These are phyloP conservation scores for Rhododendron ferrugineum DNA, from an alignment of 148 eudicot species.

Conservation along the genomic window DNA sequence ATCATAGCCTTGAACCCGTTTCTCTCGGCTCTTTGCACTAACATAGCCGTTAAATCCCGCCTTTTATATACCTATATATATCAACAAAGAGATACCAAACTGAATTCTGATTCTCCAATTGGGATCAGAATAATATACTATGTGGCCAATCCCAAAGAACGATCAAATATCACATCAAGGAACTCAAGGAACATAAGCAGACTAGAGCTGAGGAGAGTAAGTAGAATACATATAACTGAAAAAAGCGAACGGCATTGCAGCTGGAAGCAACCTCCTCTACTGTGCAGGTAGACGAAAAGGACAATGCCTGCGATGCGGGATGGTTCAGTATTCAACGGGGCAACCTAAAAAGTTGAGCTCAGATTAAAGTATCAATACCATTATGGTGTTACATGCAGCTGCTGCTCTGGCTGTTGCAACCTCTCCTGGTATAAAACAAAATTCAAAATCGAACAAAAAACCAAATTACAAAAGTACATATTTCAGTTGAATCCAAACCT, in stretches of 20 bases:
- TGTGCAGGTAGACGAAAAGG: slow-evolving; percentile 23
- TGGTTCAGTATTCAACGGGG: background rate
- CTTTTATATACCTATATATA: slow-evolving; percentile 63
- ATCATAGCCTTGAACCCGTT: slow-evolving; percentile 77
- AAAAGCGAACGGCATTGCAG: slow-evolving; percentile 74
- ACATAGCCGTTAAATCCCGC: slow-evolving; percentile 45
- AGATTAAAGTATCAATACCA: slow-evolving; percentile 31
- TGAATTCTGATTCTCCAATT: background rate
- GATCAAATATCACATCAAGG: background rate
- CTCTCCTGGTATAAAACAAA: background rate
- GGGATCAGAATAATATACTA: too few species aligned
- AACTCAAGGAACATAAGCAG: too few species aligned
- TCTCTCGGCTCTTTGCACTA: slow-evolving; percentile 67
- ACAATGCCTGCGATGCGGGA: slow-evolving; percentile 42
- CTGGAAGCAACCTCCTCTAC: slow-evolving; percentile 60
- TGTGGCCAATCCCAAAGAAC: background rate
- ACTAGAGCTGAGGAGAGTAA: background rate
- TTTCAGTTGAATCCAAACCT: slow-evolving; percentile 23
- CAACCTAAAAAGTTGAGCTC: background rate
- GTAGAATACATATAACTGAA: slow-evolving; percentile 55
- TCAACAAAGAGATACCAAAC: background rate
- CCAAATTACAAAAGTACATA: background rate
- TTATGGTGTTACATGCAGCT: slow-evolving; percentile 58
- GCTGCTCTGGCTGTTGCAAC: slow-evolving; percentile 80
- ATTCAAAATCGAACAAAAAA: background rate